phyloP scores from a whole-genome alignment of 768 basidiomycete genomes.

The Collybia nuda region DNA sequence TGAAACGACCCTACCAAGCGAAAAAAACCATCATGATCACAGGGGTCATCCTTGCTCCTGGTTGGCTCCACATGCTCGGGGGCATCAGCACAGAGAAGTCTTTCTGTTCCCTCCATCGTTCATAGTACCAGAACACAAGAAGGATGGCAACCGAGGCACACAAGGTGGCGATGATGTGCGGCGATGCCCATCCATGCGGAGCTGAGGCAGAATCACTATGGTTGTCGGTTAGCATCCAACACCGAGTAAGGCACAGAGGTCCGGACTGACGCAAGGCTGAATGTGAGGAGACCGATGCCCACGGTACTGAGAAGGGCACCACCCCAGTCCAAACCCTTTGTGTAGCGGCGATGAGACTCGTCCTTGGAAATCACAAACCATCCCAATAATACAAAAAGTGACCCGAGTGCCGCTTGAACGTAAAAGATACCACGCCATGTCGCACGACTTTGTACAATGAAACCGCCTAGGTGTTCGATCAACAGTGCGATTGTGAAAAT shows the following conservation, averaged over 20 bases:
- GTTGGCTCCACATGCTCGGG: not conserved
- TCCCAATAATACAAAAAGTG: not conserved
- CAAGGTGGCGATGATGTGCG: not conserved
- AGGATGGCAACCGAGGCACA: not conserved
- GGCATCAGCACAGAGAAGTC: not conserved
- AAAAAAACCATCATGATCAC: not conserved
- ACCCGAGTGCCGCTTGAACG: not conserved
- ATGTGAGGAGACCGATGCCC: not conserved
- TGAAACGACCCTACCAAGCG: not conserved
- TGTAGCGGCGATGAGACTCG: not conserved
- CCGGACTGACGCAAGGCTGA: not conserved
- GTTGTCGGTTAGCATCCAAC: not conserved
- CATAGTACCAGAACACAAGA: not conserved
- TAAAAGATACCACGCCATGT: not conserved
- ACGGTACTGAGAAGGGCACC: not conserved
- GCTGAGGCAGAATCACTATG: not conserved
- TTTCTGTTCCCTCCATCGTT: not conserved
- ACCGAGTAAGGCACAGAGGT: no score
- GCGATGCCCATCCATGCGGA: not conserved
- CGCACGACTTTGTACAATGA: not conserved
- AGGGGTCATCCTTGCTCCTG: not conserved
- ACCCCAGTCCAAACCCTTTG: not conserved
- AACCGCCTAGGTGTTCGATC: not conserved
- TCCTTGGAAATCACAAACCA: not conserved
- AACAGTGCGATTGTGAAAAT: not conserved